Conservation (phyloP, 1,284 basidiomycete genomes). For the Apiotrichum gracile region DNA sequence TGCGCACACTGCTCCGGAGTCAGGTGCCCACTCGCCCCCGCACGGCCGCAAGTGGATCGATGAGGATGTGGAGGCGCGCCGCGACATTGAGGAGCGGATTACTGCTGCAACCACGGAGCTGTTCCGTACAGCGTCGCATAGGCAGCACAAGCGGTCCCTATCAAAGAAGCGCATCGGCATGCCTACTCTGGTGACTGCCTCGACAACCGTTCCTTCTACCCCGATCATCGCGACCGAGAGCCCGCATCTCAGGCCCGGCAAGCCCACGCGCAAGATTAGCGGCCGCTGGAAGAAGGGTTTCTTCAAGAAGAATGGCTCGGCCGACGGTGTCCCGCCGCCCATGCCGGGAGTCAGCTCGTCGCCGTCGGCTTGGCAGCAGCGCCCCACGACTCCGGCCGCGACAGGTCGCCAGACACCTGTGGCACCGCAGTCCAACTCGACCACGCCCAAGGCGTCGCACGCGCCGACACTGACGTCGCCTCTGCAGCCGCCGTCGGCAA, state of each 20-base stretch:
- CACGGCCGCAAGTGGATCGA: slow-evolving; percentile 13
- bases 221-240: slow-evolving; percentile 10
- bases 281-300: slow-evolving; percentile 37
- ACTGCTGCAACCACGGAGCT: slow-evolving; percentile 40
- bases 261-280: slow-evolving; percentile 7
- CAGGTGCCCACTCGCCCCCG: neutral
- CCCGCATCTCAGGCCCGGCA: neutral
- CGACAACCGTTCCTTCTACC: slow-evolving; percentile 23
- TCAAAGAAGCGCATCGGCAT: slow-evolving; percentile 29
- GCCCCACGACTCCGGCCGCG: neutral
- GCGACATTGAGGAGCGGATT: slow-evolving; percentile 43
- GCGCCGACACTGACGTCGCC: neutral
- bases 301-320: slow-evolving; percentile 25
- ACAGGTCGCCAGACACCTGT: too few species aligned
- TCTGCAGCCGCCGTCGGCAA: neutral
- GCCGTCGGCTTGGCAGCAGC: neutral
- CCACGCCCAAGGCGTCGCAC: neutral
- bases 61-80: slow-evolving; percentile 31
- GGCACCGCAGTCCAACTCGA: neutral
- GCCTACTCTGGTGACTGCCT: slow-evolving; percentile 36
- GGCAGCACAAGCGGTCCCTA: slow-evolving; percentile 12
- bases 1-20: neutral
- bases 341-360: neutral
- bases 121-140: slow-evolving; percentile 33
- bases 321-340: slow-evolving; percentile 10